phyloP scores from a whole-genome alignment of 1,139 yeast genomes.

The Schizosaccharomyces versatilis region DNA sequence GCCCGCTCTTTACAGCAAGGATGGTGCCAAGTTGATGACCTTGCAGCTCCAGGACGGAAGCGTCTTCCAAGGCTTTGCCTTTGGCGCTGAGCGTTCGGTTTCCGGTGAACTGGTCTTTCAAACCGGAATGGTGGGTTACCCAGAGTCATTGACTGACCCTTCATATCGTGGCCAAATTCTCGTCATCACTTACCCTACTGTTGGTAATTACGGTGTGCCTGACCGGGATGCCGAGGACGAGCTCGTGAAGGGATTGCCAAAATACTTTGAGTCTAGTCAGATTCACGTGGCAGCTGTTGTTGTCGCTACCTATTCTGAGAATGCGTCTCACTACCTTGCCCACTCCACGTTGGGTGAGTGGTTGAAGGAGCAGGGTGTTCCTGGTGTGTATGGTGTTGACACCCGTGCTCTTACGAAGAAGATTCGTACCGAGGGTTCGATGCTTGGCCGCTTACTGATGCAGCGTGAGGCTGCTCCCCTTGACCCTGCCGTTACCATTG shows the following conservation, averaged over 20 bases:
- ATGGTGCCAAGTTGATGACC: conserved; percentile 1
- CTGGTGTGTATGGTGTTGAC: conserved; percentile 95
- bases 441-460: conserved; percentile 61
- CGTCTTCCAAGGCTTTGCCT: conserved; percentile 84
- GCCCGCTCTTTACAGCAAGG: neutral
- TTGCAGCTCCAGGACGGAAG: conserved; percentile 82
- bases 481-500: conserved; percentile 3
- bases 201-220: conserved; percentile 98
- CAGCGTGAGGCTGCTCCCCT: conserved; percentile 27
- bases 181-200: conserved; percentile 88
- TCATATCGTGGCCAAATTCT: conserved; percentile 95
- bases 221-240: conserved; percentile 62
- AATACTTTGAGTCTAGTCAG: conserved; percentile 72
- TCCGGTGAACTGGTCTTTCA: conserved; percentile 99
- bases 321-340: conserved; percentile 84
- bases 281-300: conserved; percentile 95
- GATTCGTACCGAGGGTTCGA: conserved; percentile 79
- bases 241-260: conserved; percentile 53
- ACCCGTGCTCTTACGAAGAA: conserved; percentile 86
- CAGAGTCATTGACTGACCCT: conserved; percentile 95
- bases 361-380: conserved; percentile 78
- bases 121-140: conserved; percentile 97
- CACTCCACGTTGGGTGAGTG: conserved; percentile 78
- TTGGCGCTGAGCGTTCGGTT: conserved; percentile 72
- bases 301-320: conserved; percentile 91